Conservation (phyloP, 768 basidiomycete species). For the Crucibulum laeve region DNA sequence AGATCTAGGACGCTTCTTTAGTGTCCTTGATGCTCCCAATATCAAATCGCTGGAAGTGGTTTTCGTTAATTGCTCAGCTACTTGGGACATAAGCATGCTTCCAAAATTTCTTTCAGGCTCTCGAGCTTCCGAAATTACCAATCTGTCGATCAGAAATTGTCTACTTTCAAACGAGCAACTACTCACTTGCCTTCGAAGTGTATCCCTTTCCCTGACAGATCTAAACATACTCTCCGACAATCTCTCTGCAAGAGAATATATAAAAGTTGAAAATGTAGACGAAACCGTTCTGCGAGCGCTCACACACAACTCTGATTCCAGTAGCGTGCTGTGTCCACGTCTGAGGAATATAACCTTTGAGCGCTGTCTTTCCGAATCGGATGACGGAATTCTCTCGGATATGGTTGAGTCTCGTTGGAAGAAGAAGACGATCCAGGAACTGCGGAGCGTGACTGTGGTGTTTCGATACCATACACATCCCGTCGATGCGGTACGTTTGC, state of each 20-base stretch:
- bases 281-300: background rate
- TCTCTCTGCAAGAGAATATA: background rate
- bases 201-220: background rate
- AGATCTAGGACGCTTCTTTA: no score
- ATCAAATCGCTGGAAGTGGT: no score
- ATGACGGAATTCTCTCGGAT: background rate
- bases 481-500: background rate
- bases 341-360: background rate
- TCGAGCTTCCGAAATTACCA: background rate
- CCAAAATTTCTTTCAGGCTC: background rate
- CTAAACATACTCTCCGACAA: background rate
- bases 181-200: background rate
- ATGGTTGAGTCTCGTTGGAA: conserved; percentile 2
- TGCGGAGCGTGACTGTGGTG: background rate
- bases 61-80: no score
- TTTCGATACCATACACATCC: conserved; percentile 1
- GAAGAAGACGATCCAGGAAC: background rate
- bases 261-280: background rate
- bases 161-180: background rate
- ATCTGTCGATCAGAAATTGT: background rate
- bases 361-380: background rate
- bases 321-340: conserved; percentile 1
- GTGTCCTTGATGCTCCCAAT: no score
- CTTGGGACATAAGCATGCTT: no score
- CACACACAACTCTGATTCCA: background rate